Conservation (phyloP, 2,329 filamentous ascomycete genomes). For the Alternaria sp. region DNA sequence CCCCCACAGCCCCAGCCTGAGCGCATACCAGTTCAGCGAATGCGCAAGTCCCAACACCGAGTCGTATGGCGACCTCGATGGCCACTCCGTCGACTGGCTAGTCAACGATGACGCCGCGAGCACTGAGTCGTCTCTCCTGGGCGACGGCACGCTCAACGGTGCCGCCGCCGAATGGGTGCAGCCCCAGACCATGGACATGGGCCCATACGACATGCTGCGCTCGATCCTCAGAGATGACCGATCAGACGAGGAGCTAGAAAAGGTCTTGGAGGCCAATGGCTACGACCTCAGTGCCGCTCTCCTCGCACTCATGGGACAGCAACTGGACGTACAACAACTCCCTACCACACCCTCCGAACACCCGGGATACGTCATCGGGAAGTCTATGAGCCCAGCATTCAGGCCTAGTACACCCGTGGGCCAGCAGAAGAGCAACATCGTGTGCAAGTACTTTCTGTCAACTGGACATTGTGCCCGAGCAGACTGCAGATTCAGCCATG, state of each 20-base stretch:
- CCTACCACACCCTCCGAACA: conserved; percentile 61
- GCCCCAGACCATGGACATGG: conserved; percentile 83
- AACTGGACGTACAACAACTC: conserved; percentile 59
- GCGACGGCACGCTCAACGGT: conserved; percentile 75
- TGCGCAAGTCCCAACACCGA: conserved; percentile 74
- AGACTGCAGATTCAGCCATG: conserved; percentile 96
- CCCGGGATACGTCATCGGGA: conserved; percentile 79
- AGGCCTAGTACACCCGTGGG: conserved; percentile 78
- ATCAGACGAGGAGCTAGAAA: conserved; percentile 92
- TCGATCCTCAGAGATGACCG: conserved; percentile 90
- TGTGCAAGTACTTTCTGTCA: conserved; percentile 97
- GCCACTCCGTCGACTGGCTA: conserved; percentile 96
- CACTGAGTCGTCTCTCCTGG: conserved; percentile 75
- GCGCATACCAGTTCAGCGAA: conserved; percentile 94
- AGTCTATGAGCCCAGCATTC: conserved; percentile 78
- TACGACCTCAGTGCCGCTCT: conserved; percentile 95
- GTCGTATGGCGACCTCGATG: conserved; percentile 88
- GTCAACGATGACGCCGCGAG: conserved; percentile 85
- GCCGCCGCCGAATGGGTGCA: conserved; percentile 80
- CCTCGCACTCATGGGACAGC: conserved; percentile 81
- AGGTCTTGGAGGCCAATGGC: conserved; percentile 84
- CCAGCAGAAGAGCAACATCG: conserved; percentile 81
- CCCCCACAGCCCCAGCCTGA: conserved; percentile 90
- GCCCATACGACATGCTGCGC: conserved; percentile 94
- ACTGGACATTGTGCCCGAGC: conserved; percentile 94